Base-by-base conservation (phyloP, 345 rosid genomes). In the Rhizophora apiculata region DNA sequence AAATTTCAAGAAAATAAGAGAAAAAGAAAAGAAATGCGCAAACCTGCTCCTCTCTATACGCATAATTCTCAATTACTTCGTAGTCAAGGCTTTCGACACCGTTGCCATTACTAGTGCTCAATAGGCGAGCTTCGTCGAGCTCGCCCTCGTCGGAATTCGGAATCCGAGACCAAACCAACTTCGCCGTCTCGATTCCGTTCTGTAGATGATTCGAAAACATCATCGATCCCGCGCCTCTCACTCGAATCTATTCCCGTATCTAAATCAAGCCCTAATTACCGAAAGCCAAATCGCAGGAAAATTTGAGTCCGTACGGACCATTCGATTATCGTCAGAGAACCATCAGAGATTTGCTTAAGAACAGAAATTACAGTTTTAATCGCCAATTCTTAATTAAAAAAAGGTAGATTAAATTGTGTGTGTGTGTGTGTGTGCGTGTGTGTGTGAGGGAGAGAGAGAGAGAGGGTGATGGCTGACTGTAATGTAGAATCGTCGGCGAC, bases 21-120 rank as follows among this genome's bases (percentile, higher is more conserved):
- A 13, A 7, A 64, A 13, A 49, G n/a, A 36, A 67, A 68, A 32
- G 66, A 67, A 63, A 36, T 48, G 16, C 54, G 59, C 29, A 9
- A 52, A 93, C 98, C 88, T 78, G 97, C 53, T 95, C 96, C 83
- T 95, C 94, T 77, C 99, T 80, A 72, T 95, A 95, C 15, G 93
- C 97, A 34, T 86, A 60, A 81, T 95, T 95, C 88, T 95, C 99
- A 61, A 92, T 83, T 31, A 92, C 97, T 81, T 90, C 97, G 46
- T 95, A 95, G 61, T 95, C 99, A 54, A 95, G 99, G 63, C 99
- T 94, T 74, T 88, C 91, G 11, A 86, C 92, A 54, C 72, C 74
- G 56, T 74, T 73, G 8, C 79, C 83, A 68, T 76, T 75, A 49
- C 81, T 64, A 4, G 57, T 58, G 36, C 54, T 83, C 77, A 82